Base-by-base conservation (phyloP, 768 basidiomycete species). In the Coprinopsis marcescibilis region DNA sequence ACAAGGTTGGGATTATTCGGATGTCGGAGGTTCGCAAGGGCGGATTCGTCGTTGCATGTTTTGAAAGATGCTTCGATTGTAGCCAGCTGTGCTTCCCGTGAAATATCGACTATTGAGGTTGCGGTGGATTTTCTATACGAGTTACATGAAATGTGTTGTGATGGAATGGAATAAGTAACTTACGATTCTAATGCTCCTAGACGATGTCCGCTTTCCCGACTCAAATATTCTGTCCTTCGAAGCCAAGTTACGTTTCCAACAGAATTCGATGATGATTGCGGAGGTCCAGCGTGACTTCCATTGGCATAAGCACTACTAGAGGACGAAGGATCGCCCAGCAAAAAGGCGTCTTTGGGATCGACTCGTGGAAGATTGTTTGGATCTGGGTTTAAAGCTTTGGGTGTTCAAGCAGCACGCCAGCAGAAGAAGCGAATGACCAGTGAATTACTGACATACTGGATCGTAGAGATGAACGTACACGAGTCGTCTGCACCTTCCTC, bases 171-270 rank as follows among this genome's bases (percentile, higher is more conserved):
- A 33, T 24, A 24, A 19, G 11, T 43, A 15, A 69, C 76, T 53
- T 55, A 87, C 87, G 72, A 62, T 61, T 89, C 87, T 32, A 76
- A 72, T 21, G 59, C 47, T 57, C 63, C 20, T 53, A 67, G 48
- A 51, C 63, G 58, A 61, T 80, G 60, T 52, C 73, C 56, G 45
- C 74, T 62, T 67, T 80, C 67, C 54, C 85, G 66, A 49, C 80
- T 84, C 45, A 94, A 76, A 57, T 96, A 94, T 57, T 93, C 92
- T 0, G 93, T 95, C 62, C 88, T 91, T 43, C 94, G 76, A 43
- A 97, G 71, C 94, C 94, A 97, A 1, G 89, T 75, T 10, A 96
- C 93, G 48, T 90, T 75, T 5, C 68, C 73, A 7, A 76, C 67
- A 2, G 12, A 26, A 4, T 26, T 36, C 3, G 35, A 21, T n/a